Conservation (phyloP, 768 basidiomycete genomes). For the Paxillus rubicundulus region DNA sequence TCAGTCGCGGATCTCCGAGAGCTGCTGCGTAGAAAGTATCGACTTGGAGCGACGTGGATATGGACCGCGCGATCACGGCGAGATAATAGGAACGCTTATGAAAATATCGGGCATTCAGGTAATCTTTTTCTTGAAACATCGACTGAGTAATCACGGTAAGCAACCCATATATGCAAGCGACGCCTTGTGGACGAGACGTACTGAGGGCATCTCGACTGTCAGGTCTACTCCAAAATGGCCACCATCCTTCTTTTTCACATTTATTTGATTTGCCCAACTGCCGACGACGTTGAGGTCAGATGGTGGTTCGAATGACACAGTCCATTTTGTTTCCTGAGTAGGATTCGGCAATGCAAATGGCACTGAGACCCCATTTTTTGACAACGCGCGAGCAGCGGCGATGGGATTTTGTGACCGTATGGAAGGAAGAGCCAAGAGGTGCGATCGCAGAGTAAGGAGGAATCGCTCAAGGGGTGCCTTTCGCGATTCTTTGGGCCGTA, state of each 20-base stretch:
- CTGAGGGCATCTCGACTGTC: constrained; percentile 84
- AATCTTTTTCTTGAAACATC: constrained; percentile 96
- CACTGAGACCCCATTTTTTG: constrained; percentile 56
- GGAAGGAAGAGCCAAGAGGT: constrained; percentile 58
- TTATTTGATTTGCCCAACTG: constrained; percentile 80
- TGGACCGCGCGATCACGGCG: constrained; percentile 66
- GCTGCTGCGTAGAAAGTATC: constrained; percentile 61
- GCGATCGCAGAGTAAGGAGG: constrained; percentile 63
- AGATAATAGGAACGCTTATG: constrained; percentile 92
- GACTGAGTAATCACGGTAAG: constrained; percentile 34
- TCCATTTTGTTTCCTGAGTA: constrained; percentile 83
- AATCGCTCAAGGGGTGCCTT: constrained; percentile 63
- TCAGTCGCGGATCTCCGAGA: constrained; percentile 60
- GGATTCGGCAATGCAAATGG: constrained; percentile 72
- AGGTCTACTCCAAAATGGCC: constrained; percentile 71
- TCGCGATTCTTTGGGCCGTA: constrained; percentile 58
- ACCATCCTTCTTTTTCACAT: constrained; percentile 69
- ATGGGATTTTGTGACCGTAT: constrained; percentile 63
- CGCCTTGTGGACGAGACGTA: constrained; percentile 34
- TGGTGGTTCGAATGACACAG: constrained; percentile 76
- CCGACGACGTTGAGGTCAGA: constrained; percentile 76
- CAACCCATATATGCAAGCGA: background rate
- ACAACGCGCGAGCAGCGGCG: constrained; percentile 53
- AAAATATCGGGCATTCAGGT: constrained; percentile 84
- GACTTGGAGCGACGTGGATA: constrained; percentile 49